A percentile compares a stretch with the other conserved stretches of the same genome.
phyloP scores from a whole-genome alignment of 768 basidiomycete species.

The Coprinellus aureogranulatus region DNA sequence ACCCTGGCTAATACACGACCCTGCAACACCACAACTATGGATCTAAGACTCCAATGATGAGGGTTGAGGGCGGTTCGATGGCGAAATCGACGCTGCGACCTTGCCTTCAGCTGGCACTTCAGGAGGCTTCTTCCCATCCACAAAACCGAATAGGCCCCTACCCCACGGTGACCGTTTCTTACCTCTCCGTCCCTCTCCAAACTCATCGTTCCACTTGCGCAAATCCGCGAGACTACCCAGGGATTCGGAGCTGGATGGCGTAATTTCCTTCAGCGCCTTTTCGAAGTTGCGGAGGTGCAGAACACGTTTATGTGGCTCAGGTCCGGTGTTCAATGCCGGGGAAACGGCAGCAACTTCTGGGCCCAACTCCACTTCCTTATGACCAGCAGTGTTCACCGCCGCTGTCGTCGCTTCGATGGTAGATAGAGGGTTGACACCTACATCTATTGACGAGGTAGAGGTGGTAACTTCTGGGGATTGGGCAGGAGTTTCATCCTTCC shows the following conservation, averaged over 20 bases:
- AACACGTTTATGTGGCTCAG: slow-evolving; percentile 14
- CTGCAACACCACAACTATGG: neutral
- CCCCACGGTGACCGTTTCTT: slow-evolving; percentile 79
- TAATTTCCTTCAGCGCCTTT: slow-evolving; percentile 85
- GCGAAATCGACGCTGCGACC: slow-evolving; percentile 27
- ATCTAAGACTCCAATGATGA: neutral
- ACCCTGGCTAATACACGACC: neutral
- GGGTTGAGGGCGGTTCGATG: neutral
- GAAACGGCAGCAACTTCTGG: neutral
- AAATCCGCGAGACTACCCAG: slow-evolving; percentile 72
- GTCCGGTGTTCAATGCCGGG: too few relatives aligned
- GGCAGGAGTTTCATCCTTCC: slow-evolving; percentile 37
- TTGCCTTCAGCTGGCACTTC: slow-evolving; percentile 41
- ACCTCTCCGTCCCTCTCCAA: slow-evolving; percentile 77
- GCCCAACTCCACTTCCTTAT: neutral
- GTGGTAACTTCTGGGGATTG: neutral
- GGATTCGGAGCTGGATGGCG: slow-evolving; percentile 83
- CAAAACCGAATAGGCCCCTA: slow-evolving; percentile 85
- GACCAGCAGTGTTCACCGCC: neutral
- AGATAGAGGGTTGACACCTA: too few relatives aligned
- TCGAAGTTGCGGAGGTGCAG: slow-evolving; percentile 62
- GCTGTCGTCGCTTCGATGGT: neutral
- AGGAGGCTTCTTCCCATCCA: slow-evolving; percentile 37
- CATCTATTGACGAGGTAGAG: too few relatives aligned
- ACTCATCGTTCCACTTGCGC: slow-evolving; percentile 90